Evolutionary conservation across 169 alveolate genomes (phyloP).

Genomic region (Amoebophrya sp.): DNA sequence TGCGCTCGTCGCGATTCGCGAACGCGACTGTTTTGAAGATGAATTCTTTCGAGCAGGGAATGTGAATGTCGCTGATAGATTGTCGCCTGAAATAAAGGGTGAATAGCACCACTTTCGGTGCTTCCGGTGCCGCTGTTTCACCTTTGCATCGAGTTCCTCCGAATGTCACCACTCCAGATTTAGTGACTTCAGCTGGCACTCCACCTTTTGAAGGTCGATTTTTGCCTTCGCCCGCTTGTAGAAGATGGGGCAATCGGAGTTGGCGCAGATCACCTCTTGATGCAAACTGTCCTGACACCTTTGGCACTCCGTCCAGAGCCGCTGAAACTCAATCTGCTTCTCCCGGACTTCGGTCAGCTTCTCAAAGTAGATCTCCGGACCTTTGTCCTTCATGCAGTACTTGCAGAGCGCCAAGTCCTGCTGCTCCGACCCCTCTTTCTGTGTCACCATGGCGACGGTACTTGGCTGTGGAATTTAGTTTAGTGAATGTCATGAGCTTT

Average conservation of each 20-base stretch:
- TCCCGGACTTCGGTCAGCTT: slow-evolving; percentile 69
- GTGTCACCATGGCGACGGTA: too few relatives aligned
- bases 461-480: too few relatives aligned
- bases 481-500: too few relatives aligned
- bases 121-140: too few relatives aligned
- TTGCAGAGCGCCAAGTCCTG: neutral
- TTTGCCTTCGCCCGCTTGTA: slow-evolving; percentile 86
- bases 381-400: slow-evolving; percentile 12
- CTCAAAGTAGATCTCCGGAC: slow-evolving; percentile 43
- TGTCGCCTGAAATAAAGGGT: too few relatives aligned
- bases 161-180: neutral
- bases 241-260: slow-evolving; percentile 95
- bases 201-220: slow-evolving; percentile 20
- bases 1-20: too few relatives aligned
- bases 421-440: too few relatives aligned
- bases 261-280: slow-evolving; percentile 88
- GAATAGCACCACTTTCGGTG: too few relatives aligned
- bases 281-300: slow-evolving; percentile 87
- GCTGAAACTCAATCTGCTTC: slow-evolving; percentile 77
- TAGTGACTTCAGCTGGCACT: neutral
- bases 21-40: too few relatives aligned
- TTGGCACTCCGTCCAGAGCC: slow-evolving; percentile 93
- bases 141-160: too few relatives aligned
- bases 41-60: too few relatives aligned
- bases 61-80: too few relatives aligned